Evolutionary conservation across 2,329 filamentous ascomycete genomes (phyloP), one percentile per base, ranked within the genome.

Genomic region (Penicillium sp.): DNA sequence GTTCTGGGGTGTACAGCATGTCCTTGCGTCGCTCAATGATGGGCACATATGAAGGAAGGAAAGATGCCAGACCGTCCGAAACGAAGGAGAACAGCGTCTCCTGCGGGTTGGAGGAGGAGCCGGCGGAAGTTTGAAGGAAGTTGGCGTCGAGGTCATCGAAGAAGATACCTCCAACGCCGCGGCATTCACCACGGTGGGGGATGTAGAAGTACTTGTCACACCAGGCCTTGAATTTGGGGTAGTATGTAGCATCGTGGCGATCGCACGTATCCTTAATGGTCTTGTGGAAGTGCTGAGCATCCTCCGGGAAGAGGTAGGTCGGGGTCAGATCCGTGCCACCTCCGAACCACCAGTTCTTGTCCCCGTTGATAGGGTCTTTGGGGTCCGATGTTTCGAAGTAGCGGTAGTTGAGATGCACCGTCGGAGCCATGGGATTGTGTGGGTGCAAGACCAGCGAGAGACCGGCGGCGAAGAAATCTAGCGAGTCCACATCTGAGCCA

Each of bases 151-250:
- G 82, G 73, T 99, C 94, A 76, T 99, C 94, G 71, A 99, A 99
- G 84, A 99, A 99, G 76, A 99, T 97, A 53, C 94, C 94, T 53
- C 94, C 94, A 35, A 99, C 79, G 56, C 94, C 94, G 49, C 94
- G 89, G 47, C 86, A 82, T 79, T 99, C 94, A 58, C 85, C 85
- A 47, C 94, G 87, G 79, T 99, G 94, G 74, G 93, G 93, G 76
- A 97, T 90, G 80, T 84, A 88, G 78, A 99, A 99, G 80, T 99
- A 99, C 68, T 96, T 87, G 75, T 99, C 94, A 75, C 94, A 99
- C 94, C 94, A 99, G 72, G 89, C 88, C 81, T 99, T 99, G 84
- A 97, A 99, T 53, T 87, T 86, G 13, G 91, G 88, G 75, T 96
- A 99, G 81, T 97, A 99, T 38, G 82, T 84, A 74, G 90, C 90